phyloP scores from a whole-genome alignment of 2,329 filamentous ascomycete genomes.

The Aspergillus sp. region DNA sequence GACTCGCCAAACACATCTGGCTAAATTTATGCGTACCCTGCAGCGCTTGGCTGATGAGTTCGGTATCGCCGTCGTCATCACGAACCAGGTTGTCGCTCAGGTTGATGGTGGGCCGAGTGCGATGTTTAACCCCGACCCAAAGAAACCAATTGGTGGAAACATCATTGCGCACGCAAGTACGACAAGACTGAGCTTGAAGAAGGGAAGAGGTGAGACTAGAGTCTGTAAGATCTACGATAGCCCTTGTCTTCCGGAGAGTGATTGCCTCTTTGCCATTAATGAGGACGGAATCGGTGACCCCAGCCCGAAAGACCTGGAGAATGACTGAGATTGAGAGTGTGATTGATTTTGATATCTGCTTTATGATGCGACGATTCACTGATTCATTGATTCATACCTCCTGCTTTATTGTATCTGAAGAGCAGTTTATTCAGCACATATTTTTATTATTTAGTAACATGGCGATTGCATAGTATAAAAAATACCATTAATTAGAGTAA shows the following conservation, averaged over 20 bases:
- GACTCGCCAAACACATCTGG: constrained; percentile 68
- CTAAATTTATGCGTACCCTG: constrained; percentile 50
- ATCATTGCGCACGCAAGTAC: constrained; percentile 98
- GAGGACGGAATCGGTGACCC: constrained; percentile 97
- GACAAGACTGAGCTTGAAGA: constrained; percentile 90
- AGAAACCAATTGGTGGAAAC: constrained; percentile 98
- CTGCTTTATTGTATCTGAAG: constrained; percentile 8
- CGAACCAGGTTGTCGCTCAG: constrained; percentile 97
- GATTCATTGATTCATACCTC: constrained; percentile 22
- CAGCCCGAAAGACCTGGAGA: constrained; percentile 91
- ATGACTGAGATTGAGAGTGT: constrained; percentile 54
- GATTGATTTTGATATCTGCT: not conserved
- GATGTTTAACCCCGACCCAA: constrained; percentile 99
- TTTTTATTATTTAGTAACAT: not conserved
- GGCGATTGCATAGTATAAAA: not conserved
- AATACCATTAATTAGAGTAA: not conserved
- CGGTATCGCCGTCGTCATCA: constrained; percentile 96
- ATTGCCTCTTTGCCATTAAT: constrained; percentile 94
- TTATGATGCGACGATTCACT: constrained; percentile 20
- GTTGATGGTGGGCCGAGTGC: constrained; percentile 93
- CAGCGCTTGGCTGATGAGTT: constrained; percentile 67
- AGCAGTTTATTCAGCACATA: constrained; percentile 8
- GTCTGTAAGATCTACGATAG: constrained; percentile 99
- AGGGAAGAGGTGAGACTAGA: constrained; percentile 90
- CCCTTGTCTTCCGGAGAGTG: constrained; percentile 92